Percentiles rank a stretch among this genome's conserved stretches.
phyloP scores from a whole-genome alignment of 176 grass and related monocot species.

The Zizania latifolia region DNA sequence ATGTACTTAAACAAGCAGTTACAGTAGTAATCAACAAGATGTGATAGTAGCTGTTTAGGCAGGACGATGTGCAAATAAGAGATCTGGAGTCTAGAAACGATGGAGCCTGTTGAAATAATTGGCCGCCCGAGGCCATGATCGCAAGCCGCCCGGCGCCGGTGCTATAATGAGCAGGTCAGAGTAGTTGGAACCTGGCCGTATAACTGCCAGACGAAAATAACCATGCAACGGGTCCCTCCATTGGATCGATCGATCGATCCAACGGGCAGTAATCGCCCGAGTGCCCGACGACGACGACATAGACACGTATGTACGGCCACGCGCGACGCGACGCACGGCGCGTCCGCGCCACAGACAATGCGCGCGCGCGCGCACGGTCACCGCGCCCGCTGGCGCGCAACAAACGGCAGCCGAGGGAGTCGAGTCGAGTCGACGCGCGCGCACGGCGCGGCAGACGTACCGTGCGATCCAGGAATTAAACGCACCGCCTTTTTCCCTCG shows the following conservation, averaged over 20 bases:
- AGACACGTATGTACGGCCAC: too few relatives aligned
- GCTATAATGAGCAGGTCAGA: constrained; percentile 33
- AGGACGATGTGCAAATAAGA: not conserved
- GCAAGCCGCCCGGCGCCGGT: not conserved
- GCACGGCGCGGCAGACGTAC: not conserved
- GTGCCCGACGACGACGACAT: not conserved
- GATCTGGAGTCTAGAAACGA: not conserved
- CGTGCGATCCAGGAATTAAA: constrained; percentile 33
- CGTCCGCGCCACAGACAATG: not conserved
- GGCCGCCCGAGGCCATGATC: too few relatives aligned
- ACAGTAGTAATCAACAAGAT: not conserved
- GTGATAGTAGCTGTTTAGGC: not conserved
- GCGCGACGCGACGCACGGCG: too few relatives aligned
- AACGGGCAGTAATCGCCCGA: not conserved
- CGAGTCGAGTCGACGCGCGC: not conserved
- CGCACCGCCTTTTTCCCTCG: constrained; percentile 61
- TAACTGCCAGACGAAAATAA: too few relatives aligned
- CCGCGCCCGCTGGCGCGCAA: not conserved
- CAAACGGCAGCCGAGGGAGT: not conserved
- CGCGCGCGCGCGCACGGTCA: too few relatives aligned
- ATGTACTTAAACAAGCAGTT: too few relatives aligned
- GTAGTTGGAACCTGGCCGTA: constrained; percentile 19
- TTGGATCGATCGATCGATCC: not conserved
- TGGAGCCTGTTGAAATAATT: constrained; percentile 5
- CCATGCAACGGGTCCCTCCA: too few relatives aligned